Conservation (phyloP, 1,284 basidiomycete genomes). For the Cerrena zonata region DNA sequence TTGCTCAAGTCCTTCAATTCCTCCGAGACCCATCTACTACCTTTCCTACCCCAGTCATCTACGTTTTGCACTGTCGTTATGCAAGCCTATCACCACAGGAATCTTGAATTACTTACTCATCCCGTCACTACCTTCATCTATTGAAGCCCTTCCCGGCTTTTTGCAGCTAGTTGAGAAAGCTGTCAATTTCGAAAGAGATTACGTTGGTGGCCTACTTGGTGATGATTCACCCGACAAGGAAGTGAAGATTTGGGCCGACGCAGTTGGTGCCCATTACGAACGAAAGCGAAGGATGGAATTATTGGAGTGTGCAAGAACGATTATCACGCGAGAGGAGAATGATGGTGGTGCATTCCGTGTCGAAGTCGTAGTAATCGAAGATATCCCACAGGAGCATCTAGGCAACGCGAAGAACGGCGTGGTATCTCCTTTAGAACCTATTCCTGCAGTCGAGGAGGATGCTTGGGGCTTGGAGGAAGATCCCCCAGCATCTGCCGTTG, state of each 20-base stretch:
- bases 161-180: slow-evolving; percentile 50
- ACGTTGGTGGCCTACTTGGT: slow-evolving; percentile 45
- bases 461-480: slow-evolving; percentile 33
- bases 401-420: no score
- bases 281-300: slow-evolving; percentile 58
- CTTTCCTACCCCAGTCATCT: slow-evolving; percentile 46
- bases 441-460: slow-evolving; percentile 27
- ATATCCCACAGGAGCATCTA: not conserved
- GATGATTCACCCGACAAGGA: slow-evolving; percentile 44
- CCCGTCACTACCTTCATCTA: slow-evolving; percentile 59
- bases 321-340: slow-evolving; percentile 36
- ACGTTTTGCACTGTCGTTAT: slow-evolving; percentile 49
- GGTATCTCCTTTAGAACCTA: not conserved
- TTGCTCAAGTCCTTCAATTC: slow-evolving; percentile 52
- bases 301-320: slow-evolving; percentile 49
- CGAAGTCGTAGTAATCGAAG: slow-evolving; percentile 22
- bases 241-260: slow-evolving; percentile 57
- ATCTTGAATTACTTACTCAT: slow-evolving; percentile 62
- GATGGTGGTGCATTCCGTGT: slow-evolving; percentile 30
- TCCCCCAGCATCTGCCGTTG: not conserved
- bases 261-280: slow-evolving; percentile 67
- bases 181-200: slow-evolving; percentile 57
- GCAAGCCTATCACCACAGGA: slow-evolving; percentile 50
- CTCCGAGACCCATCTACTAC: slow-evolving; percentile 49
- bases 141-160: slow-evolving; percentile 54